These are phyloP conservation scores for Claviceps lovelessii DNA, from an alignment of 2,329 filamentous ascomycete species.

Conservation along the genomic window DNA sequence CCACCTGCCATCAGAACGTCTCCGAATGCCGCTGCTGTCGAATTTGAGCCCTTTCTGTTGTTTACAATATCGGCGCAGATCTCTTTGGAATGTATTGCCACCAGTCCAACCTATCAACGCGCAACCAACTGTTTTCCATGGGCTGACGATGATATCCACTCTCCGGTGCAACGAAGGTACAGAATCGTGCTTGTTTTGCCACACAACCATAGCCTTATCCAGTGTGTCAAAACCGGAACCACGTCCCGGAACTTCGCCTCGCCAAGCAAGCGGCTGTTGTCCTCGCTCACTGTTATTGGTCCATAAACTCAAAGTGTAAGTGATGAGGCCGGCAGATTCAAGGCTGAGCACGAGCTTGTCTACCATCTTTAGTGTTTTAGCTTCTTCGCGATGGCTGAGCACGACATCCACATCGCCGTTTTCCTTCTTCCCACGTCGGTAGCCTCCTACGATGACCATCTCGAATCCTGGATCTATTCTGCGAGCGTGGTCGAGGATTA, in stretches of 20 bases:
- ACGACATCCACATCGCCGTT: constrained; percentile 79
- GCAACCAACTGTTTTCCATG: constrained; percentile 80
- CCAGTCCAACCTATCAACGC: constrained; percentile 81
- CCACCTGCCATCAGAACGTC: constrained; percentile 47
- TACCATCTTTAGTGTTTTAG: constrained; percentile 55
- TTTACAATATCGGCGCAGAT: constrained; percentile 69
- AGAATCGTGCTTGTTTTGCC: constrained; percentile 39
- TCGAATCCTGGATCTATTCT: constrained; percentile 40
- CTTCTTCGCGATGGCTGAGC: constrained; percentile 61
- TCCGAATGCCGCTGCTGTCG: constrained; percentile 74
- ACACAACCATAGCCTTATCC: constrained; percentile 85
- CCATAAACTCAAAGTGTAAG: constrained; percentile 63
- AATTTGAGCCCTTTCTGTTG: constrained; percentile 64
- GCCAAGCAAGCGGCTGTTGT: constrained; percentile 45
- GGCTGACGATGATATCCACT: constrained; percentile 82
- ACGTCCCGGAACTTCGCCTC: constrained; percentile 20
- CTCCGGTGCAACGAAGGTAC: constrained; percentile 48
- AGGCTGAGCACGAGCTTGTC: constrained; percentile 55
- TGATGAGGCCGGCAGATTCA: constrained; percentile 57
- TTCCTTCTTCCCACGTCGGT: constrained; percentile 59
- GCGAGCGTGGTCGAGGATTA: constrained; percentile 53
- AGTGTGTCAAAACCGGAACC: constrained; percentile 68
- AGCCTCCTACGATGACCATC: constrained; percentile 60
- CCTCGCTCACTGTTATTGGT: constrained; percentile 57
- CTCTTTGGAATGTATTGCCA: constrained; percentile 78